Evolutionary conservation across 345 rosid genomes (phyloP).

Genomic region (Eucalyptus curtisii): DNA sequence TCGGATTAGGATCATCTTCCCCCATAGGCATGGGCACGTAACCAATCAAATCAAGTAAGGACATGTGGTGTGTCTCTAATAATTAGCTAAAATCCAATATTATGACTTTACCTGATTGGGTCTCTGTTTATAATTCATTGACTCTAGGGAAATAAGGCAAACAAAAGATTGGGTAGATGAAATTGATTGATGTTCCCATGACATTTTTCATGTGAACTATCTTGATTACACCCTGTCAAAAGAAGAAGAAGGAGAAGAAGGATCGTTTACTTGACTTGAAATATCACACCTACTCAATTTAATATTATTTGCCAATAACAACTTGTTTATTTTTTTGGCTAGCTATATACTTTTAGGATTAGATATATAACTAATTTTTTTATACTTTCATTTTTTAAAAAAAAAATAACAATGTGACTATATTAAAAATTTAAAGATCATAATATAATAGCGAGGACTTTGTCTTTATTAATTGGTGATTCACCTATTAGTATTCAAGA

Average conservation of each 20-base stretch:
- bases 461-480: too few species aligned
- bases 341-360: neutral
- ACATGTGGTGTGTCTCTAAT: too few species aligned
- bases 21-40: too few species aligned
- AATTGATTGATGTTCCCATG: neutral
- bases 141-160: neutral
- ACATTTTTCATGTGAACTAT: neutral
- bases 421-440: too few species aligned
- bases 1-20: too few species aligned
- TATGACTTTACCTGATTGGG: neutral
- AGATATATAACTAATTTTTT: too few species aligned
- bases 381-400: too few species aligned
- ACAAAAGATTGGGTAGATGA: neutral
- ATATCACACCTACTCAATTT: neutral
- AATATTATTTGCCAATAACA: neutral
- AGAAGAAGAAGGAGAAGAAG: neutral
- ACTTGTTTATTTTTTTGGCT: neutral
- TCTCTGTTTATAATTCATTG: neutral
- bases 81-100: too few species aligned
- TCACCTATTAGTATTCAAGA: too few species aligned
- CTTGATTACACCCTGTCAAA: accelerated
- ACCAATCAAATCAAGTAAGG: too few species aligned
- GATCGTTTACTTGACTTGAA: neutral
- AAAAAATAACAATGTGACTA: too few species aligned
- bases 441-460: too few species aligned